These are phyloP conservation scores for Dioscorea dumetorum DNA, from an alignment of 106 monocot genomes.

Conservation along the genomic window DNA sequence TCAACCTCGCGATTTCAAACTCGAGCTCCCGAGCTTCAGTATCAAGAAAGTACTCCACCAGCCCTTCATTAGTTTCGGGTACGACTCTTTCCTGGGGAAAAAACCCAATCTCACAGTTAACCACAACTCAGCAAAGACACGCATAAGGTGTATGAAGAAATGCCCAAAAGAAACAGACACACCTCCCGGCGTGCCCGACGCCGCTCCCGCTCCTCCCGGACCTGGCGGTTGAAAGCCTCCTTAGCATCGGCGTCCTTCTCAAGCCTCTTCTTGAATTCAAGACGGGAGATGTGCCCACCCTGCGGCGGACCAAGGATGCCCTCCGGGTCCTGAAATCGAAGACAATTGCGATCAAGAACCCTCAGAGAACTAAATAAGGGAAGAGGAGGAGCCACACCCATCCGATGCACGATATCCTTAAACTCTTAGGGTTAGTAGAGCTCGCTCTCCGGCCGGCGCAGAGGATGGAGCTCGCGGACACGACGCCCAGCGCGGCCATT, in stretches of 20 bases:
- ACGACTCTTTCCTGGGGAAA: slow-evolving; percentile 43
- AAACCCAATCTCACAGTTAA: neutral
- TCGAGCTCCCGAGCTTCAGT: slow-evolving; percentile 88
- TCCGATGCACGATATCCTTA: slow-evolving; percentile 50
- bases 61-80: slow-evolving; percentile 60
- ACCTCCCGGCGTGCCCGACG: slow-evolving; percentile 52
- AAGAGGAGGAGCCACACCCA: slow-evolving; percentile 20
- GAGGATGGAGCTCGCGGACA: neutral
- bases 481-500: slow-evolving; percentile 18
- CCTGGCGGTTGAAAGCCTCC: slow-evolving; percentile 58
- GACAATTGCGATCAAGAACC: neutral
- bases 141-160: neutral
- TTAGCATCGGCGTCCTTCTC: slow-evolving; percentile 64
- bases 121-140: neutral
- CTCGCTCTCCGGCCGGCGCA: neutral
- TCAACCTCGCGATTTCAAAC: slow-evolving; percentile 69
- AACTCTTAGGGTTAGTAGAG: neutral
- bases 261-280: slow-evolving; percentile 67
- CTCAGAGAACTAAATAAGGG: neutral
- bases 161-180: neutral
- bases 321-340: slow-evolving; percentile 60
- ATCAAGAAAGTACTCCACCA: slow-evolving; percentile 88
- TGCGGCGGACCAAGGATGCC: slow-evolving; percentile 73
- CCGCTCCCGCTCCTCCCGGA: slow-evolving; percentile 67
- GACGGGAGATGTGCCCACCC: slow-evolving; percentile 63